Conservation (phyloP, 371 early-diverging fungal species). For the Paraphysoderma sedebokerense region DNA sequence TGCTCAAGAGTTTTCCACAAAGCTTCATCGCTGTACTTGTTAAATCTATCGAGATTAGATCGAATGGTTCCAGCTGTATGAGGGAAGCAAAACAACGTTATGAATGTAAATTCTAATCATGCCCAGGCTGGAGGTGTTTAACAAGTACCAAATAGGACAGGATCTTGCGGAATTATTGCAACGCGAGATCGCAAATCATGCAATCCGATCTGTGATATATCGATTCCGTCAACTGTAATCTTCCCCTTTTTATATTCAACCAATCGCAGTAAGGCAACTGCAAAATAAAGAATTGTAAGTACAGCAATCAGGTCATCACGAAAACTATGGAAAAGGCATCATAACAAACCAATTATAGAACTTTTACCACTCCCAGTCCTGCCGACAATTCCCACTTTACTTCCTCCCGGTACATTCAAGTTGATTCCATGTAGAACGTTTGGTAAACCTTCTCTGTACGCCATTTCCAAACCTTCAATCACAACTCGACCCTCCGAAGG, state of each 20-base stretch:
- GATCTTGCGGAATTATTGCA: slow-evolving; percentile 93
- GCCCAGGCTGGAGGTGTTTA: too few relatives aligned
- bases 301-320: slow-evolving; percentile 47
- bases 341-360: not conserved
- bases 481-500: slow-evolving; percentile 43
- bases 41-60: slow-evolving; percentile 72
- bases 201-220: slow-evolving; percentile 59
- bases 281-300: too few relatives aligned
- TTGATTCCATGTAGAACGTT: slow-evolving; percentile 44
- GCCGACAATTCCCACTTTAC: slow-evolving; percentile 81
- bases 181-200: slow-evolving; percentile 55
- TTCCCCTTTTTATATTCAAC: slow-evolving; percentile 60
- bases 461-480: slow-evolving; percentile 40
- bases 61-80: slow-evolving; percentile 17
- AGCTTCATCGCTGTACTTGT: slow-evolving; percentile 40
- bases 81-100: too few relatives aligned
- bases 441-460: slow-evolving; percentile 49
- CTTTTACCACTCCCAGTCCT: slow-evolving; percentile 33
- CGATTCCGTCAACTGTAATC: slow-evolving; percentile 66
- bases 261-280: slow-evolving; percentile 74
- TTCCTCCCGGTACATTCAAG: slow-evolving; percentile 37
- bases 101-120: too few relatives aligned
- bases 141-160: slow-evolving; percentile 80
- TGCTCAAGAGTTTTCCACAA: slow-evolving; percentile 44
- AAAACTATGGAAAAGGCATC: not conserved